Conservation (phyloP, 2,329 filamentous ascomycete genomes). For the Fusarium fujikuroi region DNA sequence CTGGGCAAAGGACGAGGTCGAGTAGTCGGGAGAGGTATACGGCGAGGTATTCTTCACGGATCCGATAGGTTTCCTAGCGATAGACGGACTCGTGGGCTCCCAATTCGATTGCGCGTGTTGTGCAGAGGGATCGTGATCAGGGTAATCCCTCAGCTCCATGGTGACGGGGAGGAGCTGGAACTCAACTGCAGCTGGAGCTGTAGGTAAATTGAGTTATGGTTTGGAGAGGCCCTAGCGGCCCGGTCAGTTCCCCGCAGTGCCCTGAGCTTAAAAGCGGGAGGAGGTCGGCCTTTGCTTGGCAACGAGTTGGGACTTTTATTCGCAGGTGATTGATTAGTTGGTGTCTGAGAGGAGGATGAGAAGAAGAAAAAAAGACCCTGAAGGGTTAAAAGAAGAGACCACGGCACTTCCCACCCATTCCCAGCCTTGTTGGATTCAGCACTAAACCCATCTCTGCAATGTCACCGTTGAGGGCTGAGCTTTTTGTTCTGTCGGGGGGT, state of each 20-base stretch:
- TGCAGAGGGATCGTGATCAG: slow-evolving; percentile 13
- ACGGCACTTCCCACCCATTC: neutral
- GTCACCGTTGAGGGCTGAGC: slow-evolving; percentile 19
- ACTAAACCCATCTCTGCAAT: slow-evolving; percentile 27
- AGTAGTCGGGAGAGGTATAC: slow-evolving; percentile 21
- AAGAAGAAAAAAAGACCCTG: neutral
- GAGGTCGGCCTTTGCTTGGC: neutral
- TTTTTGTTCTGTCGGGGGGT: slow-evolving; percentile 4
- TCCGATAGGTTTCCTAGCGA: slow-evolving; percentile 30
- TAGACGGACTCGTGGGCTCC: slow-evolving; percentile 31
- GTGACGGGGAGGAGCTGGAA: neutral
- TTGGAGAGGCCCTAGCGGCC: slow-evolving; percentile 28
- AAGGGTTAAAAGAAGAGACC: slow-evolving; percentile 1
- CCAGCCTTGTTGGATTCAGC: slow-evolving; percentile 30
- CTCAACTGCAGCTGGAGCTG: neutral
- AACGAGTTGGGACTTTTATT: neutral
- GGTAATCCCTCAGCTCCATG: slow-evolving; percentile 38
- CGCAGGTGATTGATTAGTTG: neutral
- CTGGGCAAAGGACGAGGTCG: slow-evolving; percentile 17
- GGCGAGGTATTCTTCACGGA: slow-evolving; percentile 9
- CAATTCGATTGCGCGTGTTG: slow-evolving; percentile 22
- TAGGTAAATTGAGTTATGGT: neutral
- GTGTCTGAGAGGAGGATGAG: neutral
- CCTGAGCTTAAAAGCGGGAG: slow-evolving; percentile 13
- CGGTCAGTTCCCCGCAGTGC: slow-evolving; percentile 34